These are phyloP conservation scores for Euphrasia arctica DNA, from an alignment of 305 asterid species.

Conservation along the genomic window DNA sequence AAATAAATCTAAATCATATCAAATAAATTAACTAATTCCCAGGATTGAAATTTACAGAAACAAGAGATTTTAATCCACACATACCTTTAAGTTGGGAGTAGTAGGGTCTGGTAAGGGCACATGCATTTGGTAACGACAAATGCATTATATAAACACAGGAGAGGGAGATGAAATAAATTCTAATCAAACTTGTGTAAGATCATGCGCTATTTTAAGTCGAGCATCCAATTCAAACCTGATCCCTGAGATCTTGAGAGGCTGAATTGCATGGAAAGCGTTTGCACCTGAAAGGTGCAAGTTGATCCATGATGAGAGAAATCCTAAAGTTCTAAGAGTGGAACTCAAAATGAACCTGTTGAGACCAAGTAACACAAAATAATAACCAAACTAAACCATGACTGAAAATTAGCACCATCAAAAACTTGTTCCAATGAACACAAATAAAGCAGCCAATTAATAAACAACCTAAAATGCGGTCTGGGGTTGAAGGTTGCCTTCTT, in stretches of 20 bases:
- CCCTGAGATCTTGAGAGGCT: constrained; percentile 95
- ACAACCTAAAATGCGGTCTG: constrained; percentile 91
- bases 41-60: neutral
- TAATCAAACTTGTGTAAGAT: neutral
- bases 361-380: constrained; percentile 11
- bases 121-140: neutral
- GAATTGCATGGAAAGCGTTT: constrained; percentile 89
- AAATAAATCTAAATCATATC: constrained; percentile 62
- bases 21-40: constrained; percentile 20
- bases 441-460: constrained; percentile 87
- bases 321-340: constrained; percentile 33
- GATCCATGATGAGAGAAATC: neutral
- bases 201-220: neutral
- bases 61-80: constrained; percentile 30
- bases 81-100: constrained; percentile 53
- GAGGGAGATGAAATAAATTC: no score
- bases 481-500: constrained; percentile 71
- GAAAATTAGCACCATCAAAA: constrained; percentile 92
- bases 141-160: neutral
- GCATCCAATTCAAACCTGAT: constrained; percentile 60
- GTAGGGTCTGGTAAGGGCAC: constrained; percentile 99
- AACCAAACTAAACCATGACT: constrained; percentile 41
- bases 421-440: constrained; percentile 86
- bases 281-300: constrained; percentile 50
- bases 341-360: constrained; percentile 19